These are phyloP conservation scores for Pseudopithomyces chartarum DNA, from an alignment of 2,329 filamentous ascomycete species.

Conservation along the genomic window DNA sequence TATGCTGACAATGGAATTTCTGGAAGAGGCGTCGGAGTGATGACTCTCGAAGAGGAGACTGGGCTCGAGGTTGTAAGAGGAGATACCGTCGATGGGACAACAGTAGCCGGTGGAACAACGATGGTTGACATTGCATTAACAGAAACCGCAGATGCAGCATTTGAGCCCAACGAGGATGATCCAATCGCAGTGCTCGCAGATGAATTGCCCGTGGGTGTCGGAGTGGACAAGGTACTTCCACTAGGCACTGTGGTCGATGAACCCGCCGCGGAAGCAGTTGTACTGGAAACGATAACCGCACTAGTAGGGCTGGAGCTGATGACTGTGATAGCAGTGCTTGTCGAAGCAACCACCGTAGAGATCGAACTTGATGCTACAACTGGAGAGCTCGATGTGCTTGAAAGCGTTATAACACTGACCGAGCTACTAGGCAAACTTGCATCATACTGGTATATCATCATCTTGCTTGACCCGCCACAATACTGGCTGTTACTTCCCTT, in stretches of 20 bases:
- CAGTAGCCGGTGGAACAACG: not conserved
- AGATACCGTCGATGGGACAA: not conserved
- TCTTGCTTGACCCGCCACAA: conserved; percentile 10
- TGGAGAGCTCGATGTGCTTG: not conserved
- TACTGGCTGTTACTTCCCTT: conserved; percentile 13
- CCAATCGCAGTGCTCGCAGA: too few relatives aligned
- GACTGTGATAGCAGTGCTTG: too few relatives aligned
- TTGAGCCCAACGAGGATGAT: too few relatives aligned
- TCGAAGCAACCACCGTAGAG: not conserved
- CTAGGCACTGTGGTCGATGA: not conserved
- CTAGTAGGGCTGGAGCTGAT: not conserved
- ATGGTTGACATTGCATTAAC: not conserved
- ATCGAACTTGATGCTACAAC: not conserved
- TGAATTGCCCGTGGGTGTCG: too few relatives aligned
- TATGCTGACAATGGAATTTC: not conserved
- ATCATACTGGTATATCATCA: conserved; percentile 10
- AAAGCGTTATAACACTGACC: not conserved
- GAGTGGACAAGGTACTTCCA: too few relatives aligned
- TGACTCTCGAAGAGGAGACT: not conserved
- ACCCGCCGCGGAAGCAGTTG: not conserved
- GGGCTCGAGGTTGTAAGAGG: not conserved
- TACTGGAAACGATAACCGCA: not conserved
- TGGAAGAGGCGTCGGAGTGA: not conserved
- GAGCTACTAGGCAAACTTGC: not conserved
- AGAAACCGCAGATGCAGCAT: not conserved